Evolutionary conservation across 2,329 filamentous ascomycete species (phyloP), one percentile per base, ranked within the genome.

Genomic region (Fusarium zealandicum): DNA sequence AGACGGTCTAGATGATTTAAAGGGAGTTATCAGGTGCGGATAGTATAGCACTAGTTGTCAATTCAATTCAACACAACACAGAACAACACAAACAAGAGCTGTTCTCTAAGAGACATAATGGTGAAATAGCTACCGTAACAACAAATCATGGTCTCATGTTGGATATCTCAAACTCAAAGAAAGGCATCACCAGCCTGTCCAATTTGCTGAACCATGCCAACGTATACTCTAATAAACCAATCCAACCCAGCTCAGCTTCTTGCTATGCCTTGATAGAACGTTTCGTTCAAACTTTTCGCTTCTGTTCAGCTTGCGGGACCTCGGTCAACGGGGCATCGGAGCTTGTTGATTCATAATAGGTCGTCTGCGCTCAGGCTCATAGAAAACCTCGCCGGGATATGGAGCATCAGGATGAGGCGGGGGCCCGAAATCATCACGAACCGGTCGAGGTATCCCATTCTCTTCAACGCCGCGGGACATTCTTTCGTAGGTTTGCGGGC

Each of bases 341-440:
- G 51, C 38, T 18, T 56, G 56, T 25, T 58, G 53, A 31, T 49
- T 61, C 14, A 56, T 41, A 25, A 52, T 45, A 33, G 51, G 47
- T 17, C 57, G 57, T 50, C 51, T 53, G 10, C 49, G 51, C 17
- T 61, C 53, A 8, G 60, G 47, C 16, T 51, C 52, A 42, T 68
- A 66, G 25, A 63, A 63, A 33, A 54, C 53, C 17, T 65, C 63
- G 27, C 53, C 51, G 4, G 50, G 44, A 33, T 65, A 66, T 3
- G 54, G 39, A 7, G 55, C 61, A 53, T 69, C 62, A 11, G 58
- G 51, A 48, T 66, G 63, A 6, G 63, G 54, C 10, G 57, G 31
- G 12, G n/a, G n/a, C n/a, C n/a, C n/a, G n/a, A n/a, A n/a, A n/a
- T 62, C 59, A 2, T 60, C 50, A 10, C 41, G 37, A 3, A 36